Evolutionary conservation across 129 eudicot genomes (phyloP), one percentile per base, ranked within the genome.

Genomic region (Deinandra increscens): DNA sequence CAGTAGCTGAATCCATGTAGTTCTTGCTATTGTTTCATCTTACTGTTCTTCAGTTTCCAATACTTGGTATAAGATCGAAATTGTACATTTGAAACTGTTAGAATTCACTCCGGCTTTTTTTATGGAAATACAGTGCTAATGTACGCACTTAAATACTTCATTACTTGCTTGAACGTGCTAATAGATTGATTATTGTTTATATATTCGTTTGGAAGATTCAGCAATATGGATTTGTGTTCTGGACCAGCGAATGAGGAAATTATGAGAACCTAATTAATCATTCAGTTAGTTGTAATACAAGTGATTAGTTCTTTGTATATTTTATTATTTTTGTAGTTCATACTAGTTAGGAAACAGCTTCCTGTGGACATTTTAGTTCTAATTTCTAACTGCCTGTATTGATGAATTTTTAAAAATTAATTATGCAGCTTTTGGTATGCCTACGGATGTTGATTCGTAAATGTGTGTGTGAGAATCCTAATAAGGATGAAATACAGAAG

Each of bases 391-490:
- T 39, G 70, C 18, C 29, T 41, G 48, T 75, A 22, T 17, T 59
- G 55, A 49, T 63, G 23, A 51, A 56, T 0, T 8, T 22, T 14
- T 4, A n/a, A 5, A 23, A 19, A 51, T 26, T 41, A 17, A 1
- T 61, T 17, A 7, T 88, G 82, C 89, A 88, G 96, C 91, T 88
- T 76, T 77, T 88, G 82, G 87, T 88, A 48, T 88, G 96, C 82
- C 87, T 88, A 29, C 87, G 96, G 5, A 82, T 88, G 67, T 69
- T 88, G 80, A 85, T 88, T 31, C 86, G 91, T 41, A 82, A 73
- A 69, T 85, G 91, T 72, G 96, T 88, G 54, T 79, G 72, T 18
- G 96, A 88, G 77, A 85, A 83, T 68, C 12, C 65, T 17, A 74
- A 60, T 77, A 85, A 77, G 79, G 91, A 88, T 55, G 85, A 81